Conservation (phyloP, 176 grass and related monocot genomes). For the Pontederia crassipes region DNA sequence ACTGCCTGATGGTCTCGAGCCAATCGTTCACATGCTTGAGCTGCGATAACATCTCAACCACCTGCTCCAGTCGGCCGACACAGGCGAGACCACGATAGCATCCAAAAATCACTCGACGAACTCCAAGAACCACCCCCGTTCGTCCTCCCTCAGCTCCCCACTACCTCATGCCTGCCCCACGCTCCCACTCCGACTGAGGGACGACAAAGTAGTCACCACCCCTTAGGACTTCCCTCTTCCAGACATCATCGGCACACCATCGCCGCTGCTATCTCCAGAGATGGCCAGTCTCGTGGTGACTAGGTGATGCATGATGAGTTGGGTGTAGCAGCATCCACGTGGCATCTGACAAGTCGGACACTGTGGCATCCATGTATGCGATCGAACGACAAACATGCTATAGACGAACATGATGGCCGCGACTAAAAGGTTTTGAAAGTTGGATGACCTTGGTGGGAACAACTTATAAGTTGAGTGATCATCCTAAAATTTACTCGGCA, state of each 20-base stretch:
- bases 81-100: conserved; percentile 26
- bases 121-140: conserved; percentile 32
- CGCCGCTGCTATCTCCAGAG: not conserved
- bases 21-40: conserved; percentile 51
- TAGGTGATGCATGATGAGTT: too few relatives aligned
- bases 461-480: too few relatives aligned
- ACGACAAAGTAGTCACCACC: not conserved
- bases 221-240: not conserved
- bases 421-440: too few relatives aligned
- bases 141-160: conserved; percentile 36
- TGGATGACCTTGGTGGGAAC: too few relatives aligned
- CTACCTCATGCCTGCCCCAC: conserved; percentile 52
- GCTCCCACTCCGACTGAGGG: conserved; percentile 24
- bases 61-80: conserved; percentile 43
- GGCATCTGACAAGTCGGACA: too few relatives aligned
- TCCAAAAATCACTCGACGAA: conserved; percentile 39
- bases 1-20: conserved; percentile 13
- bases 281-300: not conserved
- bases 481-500: too few relatives aligned
- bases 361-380: too few relatives aligned
- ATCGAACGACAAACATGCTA: too few relatives aligned
- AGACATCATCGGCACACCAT: not conserved
- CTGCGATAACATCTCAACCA: conserved; percentile 45
- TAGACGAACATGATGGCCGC: too few relatives aligned
- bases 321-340: too few relatives aligned